Base-by-base conservation (phyloP, 1,139 yeast genomes). In the Wickerhamomyces sp. region DNA sequence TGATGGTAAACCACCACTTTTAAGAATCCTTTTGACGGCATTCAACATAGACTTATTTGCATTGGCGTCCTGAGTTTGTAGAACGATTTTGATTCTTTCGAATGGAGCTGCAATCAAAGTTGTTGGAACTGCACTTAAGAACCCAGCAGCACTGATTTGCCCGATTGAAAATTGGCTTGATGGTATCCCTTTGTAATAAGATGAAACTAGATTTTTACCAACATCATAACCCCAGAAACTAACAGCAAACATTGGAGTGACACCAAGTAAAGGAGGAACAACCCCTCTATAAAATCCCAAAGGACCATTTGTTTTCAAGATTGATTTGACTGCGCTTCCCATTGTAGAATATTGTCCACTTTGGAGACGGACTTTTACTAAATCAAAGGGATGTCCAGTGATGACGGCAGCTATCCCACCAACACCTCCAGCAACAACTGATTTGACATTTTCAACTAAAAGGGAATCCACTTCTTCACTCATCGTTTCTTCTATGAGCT, bases 181-280 rank as follows among this genome's bases (percentile, higher is more conserved):
- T 7, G 69, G 57, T 4, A 62, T 54, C 4, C 48, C 53, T 9
- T 47, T 43, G 18, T 50, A 48, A 31, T 47, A 53, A n/a, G 44
- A 48, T 1, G 74, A 56, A 5, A 91, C 95, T 10, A 91, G 50
- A 53, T 80, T 79, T 68, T 90, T 90, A 51, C 98, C 98, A 46
- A 89, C 73, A 61, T 90, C 98, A 68, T 93, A 93, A 62, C 98
- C 98, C 98, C 98, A 91, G 72, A 93, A 93, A 2, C 96, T 87
- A 33, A 93, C 94, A 10, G 98, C 98, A 72, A 93, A 93, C 89
- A 93, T 93, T 36, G 99, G 99, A 0, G 98, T 93, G 30, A 93
- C 98, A 32, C 99, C 99, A 30, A 87, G 66, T 44, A 93, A 71
- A 7, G 99, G 99, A 10, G 96, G 95, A 34, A 83, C 73, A 30